Conservation (phyloP, 1,284 basidiomycete genomes). For the Ceratobasidium sp. region DNA sequence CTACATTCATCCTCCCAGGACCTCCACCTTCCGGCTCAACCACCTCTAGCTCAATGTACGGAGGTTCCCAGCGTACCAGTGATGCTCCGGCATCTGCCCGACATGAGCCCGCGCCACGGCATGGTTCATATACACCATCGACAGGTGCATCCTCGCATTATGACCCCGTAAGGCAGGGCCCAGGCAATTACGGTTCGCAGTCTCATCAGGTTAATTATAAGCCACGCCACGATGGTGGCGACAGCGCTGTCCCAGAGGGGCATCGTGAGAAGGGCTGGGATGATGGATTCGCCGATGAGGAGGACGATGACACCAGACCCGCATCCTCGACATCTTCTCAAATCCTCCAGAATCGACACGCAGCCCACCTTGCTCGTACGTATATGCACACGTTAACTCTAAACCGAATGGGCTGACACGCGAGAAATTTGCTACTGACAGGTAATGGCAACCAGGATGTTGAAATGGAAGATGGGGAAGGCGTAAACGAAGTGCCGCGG, state of each 20-base stretch:
- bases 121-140: constrained; percentile 6
- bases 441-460: constrained; percentile 4
- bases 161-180: not conserved
- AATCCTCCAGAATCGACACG: constrained; percentile 1
- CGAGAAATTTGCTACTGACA: not conserved
- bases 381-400: not conserved
- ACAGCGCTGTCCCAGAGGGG: not conserved
- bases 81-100: constrained; percentile 1
- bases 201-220: not conserved
- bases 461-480: constrained; percentile 36
- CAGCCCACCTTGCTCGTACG: not conserved
- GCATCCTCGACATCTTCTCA: constrained; percentile 30
- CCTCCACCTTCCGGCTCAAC: constrained; percentile 10
- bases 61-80: not conserved
- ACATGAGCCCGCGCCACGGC: not conserved
- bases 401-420: constrained; percentile 5
- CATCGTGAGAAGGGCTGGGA: constrained; percentile 19
- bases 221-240: not conserved
- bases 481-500: constrained; percentile 14
- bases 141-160: constrained; percentile 1
- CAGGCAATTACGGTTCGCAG: not conserved
- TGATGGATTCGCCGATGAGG: constrained; percentile 3
- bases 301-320: constrained; percentile 24
- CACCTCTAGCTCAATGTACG: not conserved
- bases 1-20: constrained; percentile 28